A percentile compares a stretch with the other conserved stretches of the same genome.
Conservation (phyloP, 441 rosid species). For the Brassica balearica region DNA sequence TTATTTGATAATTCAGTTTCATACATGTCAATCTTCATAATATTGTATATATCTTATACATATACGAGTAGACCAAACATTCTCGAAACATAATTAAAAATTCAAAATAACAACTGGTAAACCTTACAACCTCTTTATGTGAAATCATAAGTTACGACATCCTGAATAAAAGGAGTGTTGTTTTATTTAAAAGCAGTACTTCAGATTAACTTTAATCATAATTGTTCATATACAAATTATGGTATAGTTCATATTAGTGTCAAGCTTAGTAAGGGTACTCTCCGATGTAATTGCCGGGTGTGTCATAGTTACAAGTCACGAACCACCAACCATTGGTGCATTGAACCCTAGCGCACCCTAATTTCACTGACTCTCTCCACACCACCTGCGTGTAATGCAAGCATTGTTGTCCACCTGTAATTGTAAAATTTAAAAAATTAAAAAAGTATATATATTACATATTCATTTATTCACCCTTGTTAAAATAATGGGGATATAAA, state of each 20-base stretch:
- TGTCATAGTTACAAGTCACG: constrained; percentile 49
- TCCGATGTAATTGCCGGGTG: constrained; percentile 46
- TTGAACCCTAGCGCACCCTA: constrained; percentile 52
- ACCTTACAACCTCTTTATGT: background rate
- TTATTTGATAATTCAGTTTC: too few relatives aligned
- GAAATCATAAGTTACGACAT: background rate
- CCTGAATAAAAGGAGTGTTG: background rate
- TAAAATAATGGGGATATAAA: background rate
- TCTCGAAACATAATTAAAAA: background rate
- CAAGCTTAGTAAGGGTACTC: constrained; percentile 37
- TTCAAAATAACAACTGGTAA: background rate
- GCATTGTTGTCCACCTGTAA: constrained; percentile 44
- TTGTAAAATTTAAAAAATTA: background rate
- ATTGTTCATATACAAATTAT: too few relatives aligned
- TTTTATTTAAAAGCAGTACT: background rate
- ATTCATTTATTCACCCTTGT: background rate
- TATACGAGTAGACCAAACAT: background rate
- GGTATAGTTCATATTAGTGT: background rate
- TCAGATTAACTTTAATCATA: background rate
- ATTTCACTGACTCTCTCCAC: constrained; percentile 46
- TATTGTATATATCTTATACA: too few relatives aligned
- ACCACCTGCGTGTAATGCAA: constrained; percentile 57
- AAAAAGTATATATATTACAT: background rate
- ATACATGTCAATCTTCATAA: too few relatives aligned
- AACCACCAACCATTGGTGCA: constrained; percentile 49